phyloP scores from a whole-genome alignment of 1,139 yeast genomes.

The Pneumocystis oryctolagi region DNA sequence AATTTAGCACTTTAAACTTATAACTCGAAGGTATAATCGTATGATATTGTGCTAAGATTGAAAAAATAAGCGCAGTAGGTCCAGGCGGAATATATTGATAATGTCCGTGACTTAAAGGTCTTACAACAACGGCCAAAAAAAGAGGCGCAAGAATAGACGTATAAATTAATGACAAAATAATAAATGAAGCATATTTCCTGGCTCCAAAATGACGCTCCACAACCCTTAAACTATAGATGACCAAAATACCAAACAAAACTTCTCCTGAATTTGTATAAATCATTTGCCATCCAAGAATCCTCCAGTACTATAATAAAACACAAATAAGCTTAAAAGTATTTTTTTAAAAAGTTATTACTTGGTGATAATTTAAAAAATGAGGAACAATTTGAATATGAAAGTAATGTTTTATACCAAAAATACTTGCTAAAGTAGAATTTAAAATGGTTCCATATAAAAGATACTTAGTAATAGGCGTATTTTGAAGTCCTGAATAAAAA shows the following conservation, averaged over 20 bases:
- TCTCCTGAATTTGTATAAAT: constrained; percentile 54
- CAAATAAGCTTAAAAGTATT: background rate
- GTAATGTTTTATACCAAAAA: constrained; percentile 41
- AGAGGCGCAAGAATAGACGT: constrained; percentile 13
- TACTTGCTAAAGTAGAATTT: constrained; percentile 39
- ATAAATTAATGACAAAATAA: constrained; percentile 10
- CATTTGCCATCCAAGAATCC: constrained; percentile 41
- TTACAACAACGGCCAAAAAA: constrained; percentile 6
- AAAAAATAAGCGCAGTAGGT: constrained; percentile 47
- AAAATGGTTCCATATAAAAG: constrained; percentile 32
- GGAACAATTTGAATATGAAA: constrained; percentile 45
- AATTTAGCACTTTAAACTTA: constrained; percentile 16
- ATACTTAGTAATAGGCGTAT: constrained; percentile 43
- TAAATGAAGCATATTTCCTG: constrained; percentile 28
- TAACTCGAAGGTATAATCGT: constrained; percentile 46
- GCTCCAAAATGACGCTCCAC: constrained; percentile 55
- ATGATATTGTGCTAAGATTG: constrained; percentile 44
- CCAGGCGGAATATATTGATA: constrained; percentile 35
- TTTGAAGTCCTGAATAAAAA: constrained; percentile 33
- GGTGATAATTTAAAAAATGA: constrained; percentile 36
- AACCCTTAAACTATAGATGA: constrained; percentile 45
- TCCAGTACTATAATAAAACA: constrained; percentile 42
- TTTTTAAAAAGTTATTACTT: constrained; percentile 18
- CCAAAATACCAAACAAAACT: constrained; percentile 36
- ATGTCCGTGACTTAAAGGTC: constrained; percentile 17